Percentiles rank a stretch among this genome's conserved stretches.
Conservation (phyloP, 257 asterid species). For the Lavandula angustifolia region DNA sequence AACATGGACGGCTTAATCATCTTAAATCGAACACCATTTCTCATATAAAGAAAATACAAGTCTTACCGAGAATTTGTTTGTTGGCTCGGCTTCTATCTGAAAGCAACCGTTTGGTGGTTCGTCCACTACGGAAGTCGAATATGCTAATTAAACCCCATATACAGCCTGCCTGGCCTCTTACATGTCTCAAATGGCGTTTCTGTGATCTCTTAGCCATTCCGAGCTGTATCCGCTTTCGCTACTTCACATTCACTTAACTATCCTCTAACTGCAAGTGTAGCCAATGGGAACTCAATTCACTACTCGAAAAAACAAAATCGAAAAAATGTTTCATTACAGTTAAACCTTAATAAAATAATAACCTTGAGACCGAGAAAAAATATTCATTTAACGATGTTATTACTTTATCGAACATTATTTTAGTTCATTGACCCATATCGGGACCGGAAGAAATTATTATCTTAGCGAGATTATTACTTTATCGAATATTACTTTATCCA, state of each 20-base stretch:
- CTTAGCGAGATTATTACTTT: no score
- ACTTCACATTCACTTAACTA: constrained; percentile 21
- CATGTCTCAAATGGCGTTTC: constrained; percentile 49
- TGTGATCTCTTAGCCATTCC: constrained; percentile 78
- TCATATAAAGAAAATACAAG: not conserved
- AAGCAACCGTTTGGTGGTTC: constrained; percentile 68
- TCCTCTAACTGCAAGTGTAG: constrained; percentile 32
- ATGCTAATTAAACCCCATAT: constrained; percentile 78
- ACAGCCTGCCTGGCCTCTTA: constrained; percentile 76
- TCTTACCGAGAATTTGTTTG: constrained; percentile 59
- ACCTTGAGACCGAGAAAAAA: no score
- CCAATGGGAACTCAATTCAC: constrained; percentile 16
- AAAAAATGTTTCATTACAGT: no score
- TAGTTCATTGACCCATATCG: no score
- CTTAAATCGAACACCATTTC: not conserved
- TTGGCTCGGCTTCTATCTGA: constrained; percentile 58
- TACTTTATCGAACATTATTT: no score
- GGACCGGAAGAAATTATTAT: no score
- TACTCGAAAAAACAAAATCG: not conserved
- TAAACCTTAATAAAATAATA: no score
- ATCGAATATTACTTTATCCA: no score
- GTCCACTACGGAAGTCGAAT: constrained; percentile 77
- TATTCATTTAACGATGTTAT: no score
- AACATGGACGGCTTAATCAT: constrained; percentile 9
- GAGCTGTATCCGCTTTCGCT: constrained; percentile 26